Conservation (phyloP, 225 moss, liverwort and hornwort genomes). For the Polytrichum commune region DNA sequence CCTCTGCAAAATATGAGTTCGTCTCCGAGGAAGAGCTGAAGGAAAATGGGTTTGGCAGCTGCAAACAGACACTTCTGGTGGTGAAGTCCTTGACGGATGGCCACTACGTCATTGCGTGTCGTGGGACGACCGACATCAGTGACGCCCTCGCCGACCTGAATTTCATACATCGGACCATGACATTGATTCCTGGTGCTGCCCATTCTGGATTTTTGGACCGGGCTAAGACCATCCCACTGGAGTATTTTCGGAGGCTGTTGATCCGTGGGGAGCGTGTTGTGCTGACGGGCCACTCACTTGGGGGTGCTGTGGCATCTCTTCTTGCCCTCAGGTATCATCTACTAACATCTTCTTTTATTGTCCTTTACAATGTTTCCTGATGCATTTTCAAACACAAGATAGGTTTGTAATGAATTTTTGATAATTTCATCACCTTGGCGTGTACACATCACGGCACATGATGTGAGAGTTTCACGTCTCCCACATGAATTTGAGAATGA, state of each 20-base stretch:
- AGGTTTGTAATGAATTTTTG: too few relatives aligned
- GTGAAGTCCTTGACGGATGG: slow-evolving; percentile 69
- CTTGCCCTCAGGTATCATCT: slow-evolving; percentile 54
- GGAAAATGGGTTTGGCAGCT: slow-evolving; percentile 62
- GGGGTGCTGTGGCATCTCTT: slow-evolving; percentile 88
- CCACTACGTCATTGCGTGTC: slow-evolving; percentile 85
- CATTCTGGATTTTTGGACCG: slow-evolving; percentile 87
- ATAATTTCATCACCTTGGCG: too few relatives aligned
- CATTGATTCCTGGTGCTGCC: slow-evolving; percentile 73
- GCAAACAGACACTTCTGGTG: slow-evolving; percentile 72
- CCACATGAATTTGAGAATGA: too few relatives aligned
- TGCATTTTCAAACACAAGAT: too few relatives aligned
- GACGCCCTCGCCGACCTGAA: slow-evolving; percentile 82
- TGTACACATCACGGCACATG: too few relatives aligned
- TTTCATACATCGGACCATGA: slow-evolving; percentile 91
- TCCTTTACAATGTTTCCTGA: too few relatives aligned
- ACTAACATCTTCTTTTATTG: neutral
- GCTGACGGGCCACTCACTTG: slow-evolving; percentile 83
- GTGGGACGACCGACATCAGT: slow-evolving; percentile 77
- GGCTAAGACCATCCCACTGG: slow-evolving; percentile 83
- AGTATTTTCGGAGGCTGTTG: slow-evolving; percentile 74
- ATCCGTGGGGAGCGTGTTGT: slow-evolving; percentile 81
- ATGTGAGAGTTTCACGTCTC: too few relatives aligned
- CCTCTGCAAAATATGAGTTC: slow-evolving; percentile 81
- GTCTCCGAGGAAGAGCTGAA: slow-evolving; percentile 66